A percentile compares a stretch with the other conserved stretches of the same genome.
Evolutionary conservation across 352 stramenopile genomes (phyloP).

Genomic region (Phytophthora tubulina): DNA sequence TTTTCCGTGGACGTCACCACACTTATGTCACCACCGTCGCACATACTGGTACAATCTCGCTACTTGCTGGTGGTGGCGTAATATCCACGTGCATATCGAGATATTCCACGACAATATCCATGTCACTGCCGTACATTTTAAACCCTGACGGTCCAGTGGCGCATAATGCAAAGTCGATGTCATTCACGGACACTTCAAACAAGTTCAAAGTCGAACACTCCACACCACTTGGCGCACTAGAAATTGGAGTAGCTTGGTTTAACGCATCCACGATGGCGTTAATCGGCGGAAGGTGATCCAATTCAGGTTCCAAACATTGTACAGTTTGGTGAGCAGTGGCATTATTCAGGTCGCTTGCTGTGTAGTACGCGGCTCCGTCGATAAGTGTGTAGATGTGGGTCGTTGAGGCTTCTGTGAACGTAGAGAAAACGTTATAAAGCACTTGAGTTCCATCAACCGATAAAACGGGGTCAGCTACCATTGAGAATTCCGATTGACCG

Average conservation of each 20-base stretch:
- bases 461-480: constrained; percentile 26
- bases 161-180: constrained; percentile 18
- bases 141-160: neutral
- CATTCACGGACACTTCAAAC: constrained; percentile 14
- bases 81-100: constrained; percentile 5
- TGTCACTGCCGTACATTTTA: constrained; percentile 21
- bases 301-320: constrained; percentile 4
- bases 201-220: neutral
- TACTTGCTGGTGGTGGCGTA: neutral
- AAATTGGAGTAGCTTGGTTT: neutral
- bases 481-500: constrained; percentile 31
- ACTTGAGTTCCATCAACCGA: constrained; percentile 10
- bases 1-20: constrained; percentile 1
- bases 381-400: constrained; percentile 39
- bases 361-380: constrained; percentile 17
- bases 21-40: neutral
- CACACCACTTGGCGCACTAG: neutral
- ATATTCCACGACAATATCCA: constrained; percentile 23
- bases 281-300: constrained; percentile 4
- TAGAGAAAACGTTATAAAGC: constrained; percentile 34
- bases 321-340: neutral
- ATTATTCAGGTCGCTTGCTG: neutral
- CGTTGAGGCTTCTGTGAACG: constrained; percentile 16
- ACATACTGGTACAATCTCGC: neutral
- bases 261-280: constrained; percentile 12